Evolutionary conservation across 306 rosid genomes (phyloP).

Genomic region (Fagus crenata): DNA sequence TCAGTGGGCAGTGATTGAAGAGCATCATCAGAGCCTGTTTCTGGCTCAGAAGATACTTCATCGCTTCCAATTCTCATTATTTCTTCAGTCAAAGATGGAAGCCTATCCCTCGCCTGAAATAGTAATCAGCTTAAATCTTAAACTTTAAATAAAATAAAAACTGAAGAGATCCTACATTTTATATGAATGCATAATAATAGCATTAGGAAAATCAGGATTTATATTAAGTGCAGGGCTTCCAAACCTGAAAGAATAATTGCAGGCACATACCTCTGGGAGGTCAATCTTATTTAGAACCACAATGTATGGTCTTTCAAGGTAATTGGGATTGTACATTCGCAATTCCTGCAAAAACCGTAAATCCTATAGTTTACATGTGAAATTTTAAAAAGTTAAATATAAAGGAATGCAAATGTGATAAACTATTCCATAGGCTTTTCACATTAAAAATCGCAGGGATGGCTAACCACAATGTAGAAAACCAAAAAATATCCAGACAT

Average conservation of each 20-base stretch:
- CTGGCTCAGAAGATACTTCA: conserved; percentile 34
- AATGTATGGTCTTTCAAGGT: conserved; percentile 84
- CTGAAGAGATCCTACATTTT: background rate
- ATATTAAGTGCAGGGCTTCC: background rate
- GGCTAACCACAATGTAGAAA: conserved; percentile 6
- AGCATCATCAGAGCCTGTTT: conserved; percentile 34
- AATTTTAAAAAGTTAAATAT: conserved; percentile 5
- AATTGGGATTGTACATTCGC: conserved; percentile 94
- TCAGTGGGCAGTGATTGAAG: conserved; percentile 34
- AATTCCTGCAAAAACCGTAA: conserved; percentile 68
- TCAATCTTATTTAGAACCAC: conserved; percentile 95
- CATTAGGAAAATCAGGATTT: conserved; percentile 8
- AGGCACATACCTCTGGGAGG: conserved; percentile 70
- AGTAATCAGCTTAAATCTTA: conserved; percentile 3
- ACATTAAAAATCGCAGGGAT: conserved; percentile 9
- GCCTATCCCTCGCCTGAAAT: conserved; percentile 66
- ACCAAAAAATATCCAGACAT: background rate
- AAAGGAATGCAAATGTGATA: conserved; percentile 13
- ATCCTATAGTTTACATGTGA: conserved; percentile 22
- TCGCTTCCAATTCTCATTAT: conserved; percentile 69
- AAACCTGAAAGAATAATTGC: background rate
- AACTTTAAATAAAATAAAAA: background rate
- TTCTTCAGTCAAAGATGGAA: conserved; percentile 58
- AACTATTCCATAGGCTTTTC: background rate
- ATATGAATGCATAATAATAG: background rate